Evolutionary conservation across 495 filamentous ascomycete species (phyloP).

Genomic region (Cudoniella acicularis): DNA sequence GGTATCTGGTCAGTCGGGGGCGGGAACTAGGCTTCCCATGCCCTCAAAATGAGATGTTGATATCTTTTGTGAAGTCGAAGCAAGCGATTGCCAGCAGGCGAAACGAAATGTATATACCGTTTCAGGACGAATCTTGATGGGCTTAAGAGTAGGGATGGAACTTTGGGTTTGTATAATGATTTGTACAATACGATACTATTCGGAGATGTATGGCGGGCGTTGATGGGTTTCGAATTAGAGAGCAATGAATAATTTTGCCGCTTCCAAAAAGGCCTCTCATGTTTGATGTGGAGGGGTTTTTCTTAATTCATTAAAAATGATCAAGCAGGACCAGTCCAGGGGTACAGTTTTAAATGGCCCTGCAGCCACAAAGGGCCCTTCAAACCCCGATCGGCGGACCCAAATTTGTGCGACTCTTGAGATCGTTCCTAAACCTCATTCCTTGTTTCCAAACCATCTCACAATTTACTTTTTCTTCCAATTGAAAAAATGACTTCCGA

Average conservation of each 20-base stretch:
- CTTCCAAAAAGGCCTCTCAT: neutral
- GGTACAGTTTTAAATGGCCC: too few species aligned
- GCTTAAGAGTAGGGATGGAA: neutral
- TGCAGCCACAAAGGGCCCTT: neutral
- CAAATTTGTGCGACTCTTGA: neutral
- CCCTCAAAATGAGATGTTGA: conserved; percentile 10
- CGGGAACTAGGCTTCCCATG: conserved; percentile 20
- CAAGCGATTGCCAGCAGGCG: conserved; percentile 12
- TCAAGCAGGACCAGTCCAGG: too few species aligned
- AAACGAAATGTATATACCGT: conserved; percentile 18
- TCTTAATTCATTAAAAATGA: too few species aligned
- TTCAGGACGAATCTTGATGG: neutral
- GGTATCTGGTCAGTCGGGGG: conserved; percentile 22
- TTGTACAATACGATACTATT: neutral
- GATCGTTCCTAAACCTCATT: neutral
- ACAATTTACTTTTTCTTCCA: neutral
- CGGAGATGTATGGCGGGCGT: neutral
- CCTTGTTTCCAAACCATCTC: neutral
- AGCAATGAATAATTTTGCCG: neutral
- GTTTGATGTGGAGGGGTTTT: too few species aligned
- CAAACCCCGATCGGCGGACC: neutral
- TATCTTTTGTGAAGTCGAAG: conserved; percentile 20
- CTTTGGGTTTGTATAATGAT: neutral
- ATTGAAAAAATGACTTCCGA: neutral
- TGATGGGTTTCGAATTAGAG: neutral